Evolutionary conservation across 1,139 yeast species (phyloP).

Genomic region (Lodderomyces margitis): DNA sequence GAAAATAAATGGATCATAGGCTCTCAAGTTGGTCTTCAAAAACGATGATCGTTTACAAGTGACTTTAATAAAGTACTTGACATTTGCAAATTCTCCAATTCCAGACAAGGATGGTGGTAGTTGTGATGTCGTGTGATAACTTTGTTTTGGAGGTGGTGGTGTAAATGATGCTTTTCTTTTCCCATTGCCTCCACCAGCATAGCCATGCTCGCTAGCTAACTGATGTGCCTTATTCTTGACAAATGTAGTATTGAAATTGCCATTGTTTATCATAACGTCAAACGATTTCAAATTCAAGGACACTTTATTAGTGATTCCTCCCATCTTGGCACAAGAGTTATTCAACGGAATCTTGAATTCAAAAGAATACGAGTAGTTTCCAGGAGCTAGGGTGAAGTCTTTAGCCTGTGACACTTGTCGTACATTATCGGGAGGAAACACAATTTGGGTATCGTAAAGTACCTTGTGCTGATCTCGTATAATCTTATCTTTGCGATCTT

Average conservation of each 20-base stretch:
- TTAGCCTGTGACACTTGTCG: conserved; percentile 45
- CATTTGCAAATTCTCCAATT: conserved; percentile 43
- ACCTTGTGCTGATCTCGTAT: conserved; percentile 53
- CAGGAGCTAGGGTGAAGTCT: conserved; percentile 61
- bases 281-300: conserved; percentile 32
- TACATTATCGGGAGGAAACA: conserved; percentile 61
- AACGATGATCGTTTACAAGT: conserved; percentile 58
- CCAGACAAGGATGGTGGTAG: conserved; percentile 60
- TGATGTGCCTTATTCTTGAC: conserved; percentile 24
- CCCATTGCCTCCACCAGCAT: conserved; percentile 2
- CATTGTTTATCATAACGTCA: conserved; percentile 36
- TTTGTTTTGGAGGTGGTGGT: conserved; percentile 13
- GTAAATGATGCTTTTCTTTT: conserved; percentile 4
- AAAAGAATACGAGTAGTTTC: conserved; percentile 58
- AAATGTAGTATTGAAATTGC: conserved; percentile 26
- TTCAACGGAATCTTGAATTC: conserved; percentile 52
- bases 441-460: conserved; percentile 52
- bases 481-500: conserved; percentile 21
- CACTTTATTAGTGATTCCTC: conserved; percentile 43
- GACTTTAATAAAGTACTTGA: conserved; percentile 56
- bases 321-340: conserved; percentile 45
- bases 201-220: conserved; percentile 13
- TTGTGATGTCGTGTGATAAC: conserved; percentile 41
- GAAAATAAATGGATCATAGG: conserved; percentile 50
- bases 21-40: conserved; percentile 48